Conservation (phyloP, 1,284 basidiomycete genomes). For the Phellinidium pouzarii region DNA sequence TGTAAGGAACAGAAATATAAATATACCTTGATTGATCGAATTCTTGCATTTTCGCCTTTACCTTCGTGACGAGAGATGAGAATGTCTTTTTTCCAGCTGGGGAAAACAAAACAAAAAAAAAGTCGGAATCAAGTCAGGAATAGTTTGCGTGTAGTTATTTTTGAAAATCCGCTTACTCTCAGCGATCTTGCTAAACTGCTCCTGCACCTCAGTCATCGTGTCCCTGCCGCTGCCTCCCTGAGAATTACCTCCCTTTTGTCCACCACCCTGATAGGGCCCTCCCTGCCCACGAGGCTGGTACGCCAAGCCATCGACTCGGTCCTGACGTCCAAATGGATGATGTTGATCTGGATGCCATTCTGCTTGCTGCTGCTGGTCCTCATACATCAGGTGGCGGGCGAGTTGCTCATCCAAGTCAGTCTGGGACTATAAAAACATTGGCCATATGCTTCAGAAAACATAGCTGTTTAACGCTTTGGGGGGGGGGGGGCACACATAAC, state of each 20-base stretch:
- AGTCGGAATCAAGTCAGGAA: neutral
- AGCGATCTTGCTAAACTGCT: constrained; percentile 66
- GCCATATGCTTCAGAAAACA: neutral
- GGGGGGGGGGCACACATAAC: neutral
- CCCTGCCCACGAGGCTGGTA: constrained; percentile 15
- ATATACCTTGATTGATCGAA: constrained; percentile 44
- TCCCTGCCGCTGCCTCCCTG: constrained; percentile 29
- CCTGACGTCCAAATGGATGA: constrained; percentile 25
- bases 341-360: constrained; percentile 28
- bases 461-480: neutral
- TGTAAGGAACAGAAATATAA: neutral
- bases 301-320: constrained; percentile 8
- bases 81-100: constrained; percentile 63
- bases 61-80: constrained; percentile 60
- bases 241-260: constrained; percentile 10
- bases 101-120: neutral
- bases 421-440: constrained; percentile 32
- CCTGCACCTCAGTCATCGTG: constrained; percentile 61
- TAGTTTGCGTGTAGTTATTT: no score
- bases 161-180: constrained; percentile 47
- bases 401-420: constrained; percentile 70
- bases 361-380: constrained; percentile 48
- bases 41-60: constrained; percentile 75
- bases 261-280: neutral
- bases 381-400: constrained; percentile 59